These are phyloP conservation scores for Kodamaea suecica DNA, from an alignment of 1,139 yeast species.

Conservation along the genomic window DNA sequence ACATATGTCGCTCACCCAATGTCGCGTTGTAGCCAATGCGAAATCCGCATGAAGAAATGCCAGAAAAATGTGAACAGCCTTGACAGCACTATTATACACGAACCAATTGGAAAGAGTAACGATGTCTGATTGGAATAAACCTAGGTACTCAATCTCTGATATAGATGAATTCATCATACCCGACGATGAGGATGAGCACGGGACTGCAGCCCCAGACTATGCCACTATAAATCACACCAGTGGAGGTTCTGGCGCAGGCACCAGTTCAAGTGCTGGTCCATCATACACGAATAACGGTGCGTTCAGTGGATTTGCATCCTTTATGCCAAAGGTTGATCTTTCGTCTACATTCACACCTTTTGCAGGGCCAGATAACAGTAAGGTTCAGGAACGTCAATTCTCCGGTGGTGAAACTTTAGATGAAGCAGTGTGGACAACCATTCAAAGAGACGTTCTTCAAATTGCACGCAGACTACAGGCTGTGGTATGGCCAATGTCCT, in stretches of 20 bases:
- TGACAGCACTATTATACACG: no score
- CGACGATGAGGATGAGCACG: slow-evolving; percentile 14
- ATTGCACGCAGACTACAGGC: slow-evolving; percentile 64
- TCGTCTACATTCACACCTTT: slow-evolving; percentile 41
- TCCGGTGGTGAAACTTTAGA: slow-evolving; percentile 83
- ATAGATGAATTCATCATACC: slow-evolving; percentile 22
- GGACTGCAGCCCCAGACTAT: slow-evolving; percentile 3
- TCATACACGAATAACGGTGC: background rate
- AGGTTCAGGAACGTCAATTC: slow-evolving; percentile 67
- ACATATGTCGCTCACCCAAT: no score
- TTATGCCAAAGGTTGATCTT: slow-evolving; percentile 42
- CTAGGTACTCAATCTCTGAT: slow-evolving; percentile 12
- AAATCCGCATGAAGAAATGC: no score
- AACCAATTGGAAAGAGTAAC: no score
- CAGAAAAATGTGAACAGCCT: no score
- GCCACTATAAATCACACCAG: background rate
- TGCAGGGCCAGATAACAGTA: slow-evolving; percentile 39
- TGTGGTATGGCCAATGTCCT: slow-evolving; percentile 69
- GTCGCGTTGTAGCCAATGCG: no score
- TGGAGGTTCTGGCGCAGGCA: slow-evolving; percentile 1
- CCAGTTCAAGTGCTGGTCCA: background rate
- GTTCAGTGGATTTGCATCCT: slow-evolving; percentile 7
- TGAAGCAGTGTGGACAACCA: slow-evolving; percentile 72
- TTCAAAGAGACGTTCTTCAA: slow-evolving; percentile 63
- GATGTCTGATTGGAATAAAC: slow-evolving; percentile 13